phyloP scores from a whole-genome alignment of 1,284 basidiomycete genomes.

The Cryptococcus amylolentus region DNA sequence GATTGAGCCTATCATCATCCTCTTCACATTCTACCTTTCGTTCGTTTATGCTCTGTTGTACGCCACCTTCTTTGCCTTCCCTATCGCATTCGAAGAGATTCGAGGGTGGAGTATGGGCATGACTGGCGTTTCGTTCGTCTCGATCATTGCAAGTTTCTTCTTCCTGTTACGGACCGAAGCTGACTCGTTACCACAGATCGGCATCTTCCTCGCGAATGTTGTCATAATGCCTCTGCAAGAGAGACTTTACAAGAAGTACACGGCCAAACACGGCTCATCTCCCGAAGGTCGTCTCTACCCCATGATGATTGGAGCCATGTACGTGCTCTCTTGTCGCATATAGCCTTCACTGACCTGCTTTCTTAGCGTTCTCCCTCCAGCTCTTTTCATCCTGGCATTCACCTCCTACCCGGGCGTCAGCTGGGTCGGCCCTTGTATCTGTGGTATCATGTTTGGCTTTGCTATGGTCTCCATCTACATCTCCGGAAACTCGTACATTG shows the following conservation, averaged over 20 bases:
- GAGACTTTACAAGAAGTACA: slow-evolving; percentile 26
- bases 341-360: neutral
- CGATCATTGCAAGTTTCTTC: slow-evolving; percentile 31
- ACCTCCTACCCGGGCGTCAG: slow-evolving; percentile 34
- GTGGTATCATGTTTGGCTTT: slow-evolving; percentile 36
- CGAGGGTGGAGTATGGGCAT: slow-evolving; percentile 45
- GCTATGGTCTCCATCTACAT: slow-evolving; percentile 45
- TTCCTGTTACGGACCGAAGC: neutral
- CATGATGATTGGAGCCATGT: slow-evolving; percentile 35
- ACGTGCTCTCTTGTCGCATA: neutral
- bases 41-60: slow-evolving; percentile 52
- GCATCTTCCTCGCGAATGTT: slow-evolving; percentile 33
- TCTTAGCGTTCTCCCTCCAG: slow-evolving; percentile 38
- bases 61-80: slow-evolving; percentile 47
- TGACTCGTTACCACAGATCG: slow-evolving; percentile 19
- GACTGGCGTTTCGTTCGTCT: slow-evolving; percentile 46
- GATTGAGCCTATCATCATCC: slow-evolving; percentile 51
- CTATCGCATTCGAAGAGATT: slow-evolving; percentile 45
- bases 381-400: slow-evolving; percentile 50
- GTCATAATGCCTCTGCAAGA: slow-evolving; percentile 38
- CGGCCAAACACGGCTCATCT: slow-evolving; percentile 1
- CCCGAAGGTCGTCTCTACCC: slow-evolving; percentile 38
- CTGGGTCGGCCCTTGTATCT: slow-evolving; percentile 40
- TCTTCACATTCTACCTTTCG: slow-evolving; percentile 51
- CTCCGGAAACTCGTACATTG: slow-evolving; percentile 44